phyloP scores from a whole-genome alignment of 345 rosid genomes.

The Eucalyptus cloeziana region DNA sequence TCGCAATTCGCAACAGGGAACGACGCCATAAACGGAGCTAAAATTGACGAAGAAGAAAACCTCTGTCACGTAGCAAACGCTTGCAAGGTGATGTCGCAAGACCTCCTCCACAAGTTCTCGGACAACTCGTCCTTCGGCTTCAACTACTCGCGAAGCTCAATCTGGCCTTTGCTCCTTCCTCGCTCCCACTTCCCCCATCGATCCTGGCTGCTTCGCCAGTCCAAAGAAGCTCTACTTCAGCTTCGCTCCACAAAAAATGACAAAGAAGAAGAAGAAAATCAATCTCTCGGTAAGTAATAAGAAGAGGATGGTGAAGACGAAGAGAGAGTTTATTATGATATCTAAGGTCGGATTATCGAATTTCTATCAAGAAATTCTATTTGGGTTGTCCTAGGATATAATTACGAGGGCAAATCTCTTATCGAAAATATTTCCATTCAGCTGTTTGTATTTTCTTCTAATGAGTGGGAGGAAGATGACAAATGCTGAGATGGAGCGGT shows the following conservation, averaged over 20 bases:
- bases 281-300: not conserved
- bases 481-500: too few relatives aligned
- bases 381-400: too few relatives aligned
- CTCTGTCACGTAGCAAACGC: conserved; percentile 17
- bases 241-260: conserved; percentile 2
- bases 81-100: conserved; percentile 49
- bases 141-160: conserved; percentile 65
- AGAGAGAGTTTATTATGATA: not conserved
- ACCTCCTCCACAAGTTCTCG: conserved; percentile 72
- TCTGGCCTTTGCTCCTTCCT: conserved; percentile 82
- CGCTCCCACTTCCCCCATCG: conserved; percentile 33
- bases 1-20: not conserved
- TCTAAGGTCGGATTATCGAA: not conserved
- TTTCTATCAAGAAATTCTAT: not conserved
- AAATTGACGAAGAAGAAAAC: conserved; percentile 18
- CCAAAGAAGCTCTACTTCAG: conserved; percentile 12
- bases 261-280: conserved; percentile 4
- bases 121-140: conserved; percentile 69
- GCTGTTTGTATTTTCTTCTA: too few relatives aligned
- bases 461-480: too few relatives aligned
- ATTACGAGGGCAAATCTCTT: too few relatives aligned
- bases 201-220: conserved; percentile 12
- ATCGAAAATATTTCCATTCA: too few relatives aligned
- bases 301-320: not conserved
- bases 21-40: not conserved